Base-by-base conservation (phyloP, 148 eudicot species). In the Euryodendron excelsum region DNA sequence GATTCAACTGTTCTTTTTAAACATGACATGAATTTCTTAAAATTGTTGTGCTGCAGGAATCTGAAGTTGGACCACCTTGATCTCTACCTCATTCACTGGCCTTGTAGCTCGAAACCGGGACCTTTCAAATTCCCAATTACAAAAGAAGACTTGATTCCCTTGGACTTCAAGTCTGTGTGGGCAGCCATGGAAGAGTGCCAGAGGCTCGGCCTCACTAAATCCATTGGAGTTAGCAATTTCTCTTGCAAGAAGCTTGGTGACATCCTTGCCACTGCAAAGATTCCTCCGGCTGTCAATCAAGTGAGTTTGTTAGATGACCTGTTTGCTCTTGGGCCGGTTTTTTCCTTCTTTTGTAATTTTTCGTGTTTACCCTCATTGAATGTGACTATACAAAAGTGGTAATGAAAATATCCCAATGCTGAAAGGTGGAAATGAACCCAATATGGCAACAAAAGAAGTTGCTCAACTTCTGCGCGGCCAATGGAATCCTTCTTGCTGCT, bases 221-320 rank as follows among this genome's bases (percentile, higher is more conserved):
- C 48, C 61, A 76, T 81, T 28, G 84, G 84, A 11, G 80, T 81
- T 5, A 81, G 84, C 53, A 81, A 81, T 76, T 81, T 81, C 80
- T 71, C 84, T 18, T 76, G 52, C 66, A 81, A 72, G 41, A 70
- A 36, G 36, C 21, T 81, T 55, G 56, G 27, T 0, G 64, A 70
- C 21, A 12, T 81, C 8, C 76, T 81, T 37, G 55, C 77, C 3
- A 33, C 61, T 8, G 72, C 84, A 34, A 77, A 62, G 30, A 81
- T 81, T 13, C 84, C 84, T 39, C 84, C 84, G 13, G 66, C 80
- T 5, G 67, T 81, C 77, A 81, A 81, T 77, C 84, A 81, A 63
- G 83, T 81, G 47, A 60, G 79, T 75, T 41, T 41, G n/a, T n/a
- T n/a, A n/a, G n/a, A n/a, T n/a, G n/a, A n/a, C n/a, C n/a, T n/a